Percentiles rank a stretch among this genome's conserved stretches.
These are phyloP conservation scores for Magnusiomyces starmeri DNA, from an alignment of 1,139 yeast species.

Conservation along the genomic window DNA sequence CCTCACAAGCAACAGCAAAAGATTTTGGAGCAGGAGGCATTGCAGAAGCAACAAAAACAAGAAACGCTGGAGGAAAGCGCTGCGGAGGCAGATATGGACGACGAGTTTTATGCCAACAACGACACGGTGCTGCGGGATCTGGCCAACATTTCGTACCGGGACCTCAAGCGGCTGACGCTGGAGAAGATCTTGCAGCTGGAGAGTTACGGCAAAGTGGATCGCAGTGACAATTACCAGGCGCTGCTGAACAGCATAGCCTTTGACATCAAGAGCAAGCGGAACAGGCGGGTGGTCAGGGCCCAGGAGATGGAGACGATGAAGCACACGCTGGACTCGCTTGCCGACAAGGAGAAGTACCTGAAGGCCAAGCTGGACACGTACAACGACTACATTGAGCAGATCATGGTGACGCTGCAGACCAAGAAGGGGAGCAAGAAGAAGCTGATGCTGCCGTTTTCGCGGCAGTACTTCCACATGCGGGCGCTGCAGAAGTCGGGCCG, in stretches of 20 bases:
- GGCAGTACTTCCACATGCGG: conserved; percentile 71
- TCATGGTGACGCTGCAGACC: conserved; percentile 55
- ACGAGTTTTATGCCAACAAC: conserved; percentile 15
- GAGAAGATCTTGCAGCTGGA: conserved; percentile 75
- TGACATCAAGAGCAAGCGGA: conserved; percentile 75
- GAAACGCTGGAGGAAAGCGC: not conserved
- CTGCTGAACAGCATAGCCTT: conserved; percentile 74
- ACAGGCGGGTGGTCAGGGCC: conserved; percentile 55
- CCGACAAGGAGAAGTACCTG: conserved; percentile 56
- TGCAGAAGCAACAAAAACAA: not conserved
- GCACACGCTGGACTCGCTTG: conserved; percentile 52
- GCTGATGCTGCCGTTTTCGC: conserved; percentile 54
- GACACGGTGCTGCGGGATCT: conserved; percentile 43
- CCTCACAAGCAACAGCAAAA: conserved; percentile 14
- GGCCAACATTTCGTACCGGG: conserved; percentile 55
- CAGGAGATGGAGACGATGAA: conserved; percentile 56
- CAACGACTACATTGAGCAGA: conserved; percentile 58
- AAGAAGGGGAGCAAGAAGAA: conserved; percentile 41
- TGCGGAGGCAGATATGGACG: not conserved
- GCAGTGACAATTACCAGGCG: conserved; percentile 70
- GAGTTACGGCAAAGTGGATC: conserved; percentile 53
- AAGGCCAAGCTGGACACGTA: conserved; percentile 58
- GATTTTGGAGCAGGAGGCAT: conserved; percentile 12
- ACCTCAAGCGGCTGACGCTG: conserved; percentile 67
- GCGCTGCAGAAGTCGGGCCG: conserved; percentile 62